Evolutionary conservation across 768 basidiomycete species (phyloP), one percentile per base, ranked within the genome.

Genomic region (Mrakia frigida): DNA sequence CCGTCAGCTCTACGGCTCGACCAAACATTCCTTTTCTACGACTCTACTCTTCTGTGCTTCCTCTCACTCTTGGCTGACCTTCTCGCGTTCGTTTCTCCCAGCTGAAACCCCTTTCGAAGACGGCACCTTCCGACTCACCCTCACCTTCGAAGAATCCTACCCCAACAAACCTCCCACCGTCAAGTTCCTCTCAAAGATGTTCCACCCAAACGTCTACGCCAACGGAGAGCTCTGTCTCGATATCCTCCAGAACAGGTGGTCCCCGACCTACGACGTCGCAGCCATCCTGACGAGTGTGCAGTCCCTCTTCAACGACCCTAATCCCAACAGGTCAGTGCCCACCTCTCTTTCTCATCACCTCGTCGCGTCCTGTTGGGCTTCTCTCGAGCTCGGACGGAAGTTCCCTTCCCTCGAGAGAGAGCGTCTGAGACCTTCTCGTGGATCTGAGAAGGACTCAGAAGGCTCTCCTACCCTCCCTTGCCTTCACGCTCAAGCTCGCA

Each of bases 61-160:
- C n/a, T 31, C 33, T 35, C n/a, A 39, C 21, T 16, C 14, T 21
- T 56, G 39, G 60, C 60, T 72, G 69, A 71, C 33, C 50, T 43
- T 31, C 18, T 39, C 7, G 59, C 59, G 7, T 50, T 39, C 13
- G 18, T 56, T 75, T 39, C 50, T 37, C 74, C 70, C 83, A 98
- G 97, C 91, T 83, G 97, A 98, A 77, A 99, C 97, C 9, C 97
- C 97, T 0, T 99, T 99, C 83, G 97, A 98, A 84, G 97, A 98
- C 80, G 97, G 97, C 80, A 98, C 96, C 21, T 98, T 99, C 89
- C 94, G 95, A 82, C 90, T 98, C 37, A 87, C 94, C 67, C 88
- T 99, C 69, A 92, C 91, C 0, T 98, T 99, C 80, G 95, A 98
- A 82, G 97, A 99, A 81, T 92, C 92, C 10, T 99, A 99, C 84